Conservation (phyloP, 2,329 filamentous ascomycete genomes). For the Phialocephala subalpina region DNA sequence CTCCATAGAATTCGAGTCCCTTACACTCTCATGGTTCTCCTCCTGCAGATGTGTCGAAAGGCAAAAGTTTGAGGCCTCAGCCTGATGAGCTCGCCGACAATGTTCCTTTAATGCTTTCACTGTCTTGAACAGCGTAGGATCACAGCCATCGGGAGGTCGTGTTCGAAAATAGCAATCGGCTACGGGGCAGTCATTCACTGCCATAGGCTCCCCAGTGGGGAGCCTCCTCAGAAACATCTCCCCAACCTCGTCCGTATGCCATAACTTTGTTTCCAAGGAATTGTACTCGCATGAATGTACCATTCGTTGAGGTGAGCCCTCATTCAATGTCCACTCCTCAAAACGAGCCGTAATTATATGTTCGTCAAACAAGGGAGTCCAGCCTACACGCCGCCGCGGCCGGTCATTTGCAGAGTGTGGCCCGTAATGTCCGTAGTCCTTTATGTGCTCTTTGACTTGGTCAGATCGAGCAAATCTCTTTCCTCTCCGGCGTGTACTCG, state of each 20-base stretch:
- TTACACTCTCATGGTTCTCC: neutral
- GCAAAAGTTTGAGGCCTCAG: neutral
- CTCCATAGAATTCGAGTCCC: neutral
- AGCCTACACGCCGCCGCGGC: neutral
- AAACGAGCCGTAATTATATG: constrained; percentile 10
- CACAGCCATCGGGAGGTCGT: neutral
- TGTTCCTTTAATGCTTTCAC: neutral
- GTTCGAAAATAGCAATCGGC: neutral
- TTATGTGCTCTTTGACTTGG: constrained; percentile 29
- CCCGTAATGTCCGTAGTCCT: constrained; percentile 28
- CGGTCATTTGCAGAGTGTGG: constrained; percentile 25
- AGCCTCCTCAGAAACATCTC: neutral
- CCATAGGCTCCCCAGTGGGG: neutral
- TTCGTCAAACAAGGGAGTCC: neutral
- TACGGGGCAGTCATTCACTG: neutral
- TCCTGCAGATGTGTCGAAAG: neutral
- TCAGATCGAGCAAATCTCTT: constrained; percentile 23
- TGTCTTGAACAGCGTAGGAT: constrained; percentile 2
- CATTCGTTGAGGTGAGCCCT: neutral
- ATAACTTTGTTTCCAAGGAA: constrained; percentile 14
- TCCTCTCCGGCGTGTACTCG: constrained; percentile 16
- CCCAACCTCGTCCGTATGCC: constrained; percentile 18
- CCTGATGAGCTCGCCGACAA: constrained; percentile 8
- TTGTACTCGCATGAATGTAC: constrained; percentile 14
- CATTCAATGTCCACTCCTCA: constrained; percentile 19